Evolutionary conservation across 2,329 filamentous ascomycete genomes (phyloP), one percentile per base, ranked within the genome.

Genomic region (Botrytis pseudocinerea): DNA sequence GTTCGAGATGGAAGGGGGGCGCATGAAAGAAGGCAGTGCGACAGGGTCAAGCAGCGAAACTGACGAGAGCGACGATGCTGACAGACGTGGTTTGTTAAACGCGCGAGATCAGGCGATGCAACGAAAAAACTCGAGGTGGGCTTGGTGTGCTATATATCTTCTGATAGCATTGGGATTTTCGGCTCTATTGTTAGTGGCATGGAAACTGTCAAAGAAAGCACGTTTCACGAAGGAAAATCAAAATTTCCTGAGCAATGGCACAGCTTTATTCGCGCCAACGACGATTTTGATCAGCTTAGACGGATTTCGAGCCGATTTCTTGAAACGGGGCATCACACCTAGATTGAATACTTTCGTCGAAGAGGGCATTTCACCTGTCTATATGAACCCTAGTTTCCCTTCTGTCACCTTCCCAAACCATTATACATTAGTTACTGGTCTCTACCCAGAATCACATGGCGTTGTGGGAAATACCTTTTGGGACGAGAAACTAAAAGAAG

Each of bases 321-420:
- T 99, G 59, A 89, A 92, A 76, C 90, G 94, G 22, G 92, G 91
- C 0, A 83, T 98, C 46, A 98, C 95, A 1, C 96, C 95, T 0
- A 90, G 91, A 2, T 85, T 99, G 14, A 93, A 90, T 77, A 87
- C 90, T 2, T 79, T 99, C 76, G 86, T 97, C 75, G 88, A 89
- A 74, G 90, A 94, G 76, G 96, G 96, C 44, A 90, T 98, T 18
- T 97, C 95, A 9, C 95, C 96, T 4, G 87, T 90, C 76, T 98
- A 95, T 83, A 98, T 99, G 94, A 87, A 90, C 10, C 96, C 96
- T 0, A 97, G 94, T 57, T 99, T 99, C 77, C 96, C 96, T 0
- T 97, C 93, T 35, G 93, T 99, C 63, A 99, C 96, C 0, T 99
- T 99, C 78, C 96, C 96, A 20, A 95, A 98, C 78, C 96, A 98